phyloP scores from a whole-genome alignment of 768 basidiomycete species.

The Grammothele lineata region DNA sequence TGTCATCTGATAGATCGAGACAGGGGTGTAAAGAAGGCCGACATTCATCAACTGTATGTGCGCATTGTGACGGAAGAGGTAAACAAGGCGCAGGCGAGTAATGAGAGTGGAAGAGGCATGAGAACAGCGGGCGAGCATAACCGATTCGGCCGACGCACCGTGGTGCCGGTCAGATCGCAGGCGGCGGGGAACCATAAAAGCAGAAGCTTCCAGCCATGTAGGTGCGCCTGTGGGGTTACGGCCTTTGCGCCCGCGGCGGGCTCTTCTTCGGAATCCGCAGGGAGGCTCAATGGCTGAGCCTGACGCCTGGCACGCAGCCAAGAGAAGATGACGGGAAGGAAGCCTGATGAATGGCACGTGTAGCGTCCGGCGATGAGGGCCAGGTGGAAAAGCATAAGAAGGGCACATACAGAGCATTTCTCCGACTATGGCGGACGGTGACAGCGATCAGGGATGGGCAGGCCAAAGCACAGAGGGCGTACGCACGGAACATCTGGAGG shows the following conservation, averaged over 20 bases:
- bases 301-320: conserved; percentile 46
- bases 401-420: conserved; percentile 83
- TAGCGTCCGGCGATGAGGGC: conserved; percentile 4
- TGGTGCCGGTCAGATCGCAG: conserved; percentile 90
- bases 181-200: conserved; percentile 85
- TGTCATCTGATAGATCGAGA: conserved; percentile 97
- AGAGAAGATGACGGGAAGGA: conserved; percentile 77
- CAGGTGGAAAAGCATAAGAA: conserved; percentile 13
- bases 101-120: conserved; percentile 3
- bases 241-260: conserved; percentile 18
- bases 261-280: conserved; percentile 42
- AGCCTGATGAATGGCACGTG: conserved; percentile 48
- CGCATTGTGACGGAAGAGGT: conserved; percentile 12
- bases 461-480: conserved; percentile 9
- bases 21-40: conserved; percentile 92
- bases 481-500: conserved; percentile 84
- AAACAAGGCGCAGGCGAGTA: background rate
- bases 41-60: conserved; percentile 77
- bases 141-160: conserved; percentile 43
- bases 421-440: conserved; percentile 61
- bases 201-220: conserved; percentile 66
- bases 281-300: conserved; percentile 51
- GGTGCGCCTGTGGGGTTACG: conserved; percentile 29
- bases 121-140: conserved; percentile 4
- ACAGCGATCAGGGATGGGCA: conserved; percentile 17